Evolutionary conservation across 768 basidiomycete species (phyloP).

Genomic region (Agaricus sinodeliciosus): DNA sequence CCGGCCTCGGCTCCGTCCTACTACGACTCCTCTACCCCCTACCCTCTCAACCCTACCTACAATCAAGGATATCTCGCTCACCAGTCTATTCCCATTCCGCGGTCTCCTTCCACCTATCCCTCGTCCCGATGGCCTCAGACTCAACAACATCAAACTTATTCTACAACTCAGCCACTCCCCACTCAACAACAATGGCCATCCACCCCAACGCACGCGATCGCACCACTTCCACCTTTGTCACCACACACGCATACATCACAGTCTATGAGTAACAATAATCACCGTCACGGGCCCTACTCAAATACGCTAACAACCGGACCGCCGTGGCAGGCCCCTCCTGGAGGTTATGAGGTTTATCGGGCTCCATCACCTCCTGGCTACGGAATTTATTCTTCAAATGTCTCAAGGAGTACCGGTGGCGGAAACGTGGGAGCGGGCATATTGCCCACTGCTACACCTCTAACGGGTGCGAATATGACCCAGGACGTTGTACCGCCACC

Average conservation of each 20-base stretch:
- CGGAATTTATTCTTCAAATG: conserved; percentile 19
- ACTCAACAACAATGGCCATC: conserved; percentile 7
- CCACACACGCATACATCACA: neutral
- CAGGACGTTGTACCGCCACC: conserved; percentile 50
- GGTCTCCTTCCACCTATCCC: conserved; percentile 30
- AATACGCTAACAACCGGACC: conserved; percentile 2
- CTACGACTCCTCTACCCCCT: conserved; percentile 36
- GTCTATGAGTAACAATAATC: conserved; percentile 1
- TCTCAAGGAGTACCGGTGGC: conserved; percentile 16
- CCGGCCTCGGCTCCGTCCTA: conserved; percentile 26
- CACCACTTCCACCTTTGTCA: conserved; percentile 18
- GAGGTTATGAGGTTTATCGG: conserved; percentile 15
- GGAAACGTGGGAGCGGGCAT: conserved; percentile 24
- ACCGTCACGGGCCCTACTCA: conserved; percentile 7
- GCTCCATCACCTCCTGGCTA: conserved; percentile 24
- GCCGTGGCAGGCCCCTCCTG: conserved; percentile 5
- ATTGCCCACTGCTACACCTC: conserved; percentile 18
- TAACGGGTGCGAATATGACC: neutral
- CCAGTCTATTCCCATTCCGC: conserved; percentile 25
- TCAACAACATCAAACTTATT: neutral
- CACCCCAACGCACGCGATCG: conserved; percentile 22
- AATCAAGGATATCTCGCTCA: conserved; percentile 27
- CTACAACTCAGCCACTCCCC: neutral
- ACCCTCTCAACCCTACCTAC: conserved; percentile 35
- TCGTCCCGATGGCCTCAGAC: conserved; percentile 36